These are phyloP conservation scores for Paspalum vaginatum DNA, from an alignment of 176 grass and related monocot genomes.

Conservation along the genomic window DNA sequence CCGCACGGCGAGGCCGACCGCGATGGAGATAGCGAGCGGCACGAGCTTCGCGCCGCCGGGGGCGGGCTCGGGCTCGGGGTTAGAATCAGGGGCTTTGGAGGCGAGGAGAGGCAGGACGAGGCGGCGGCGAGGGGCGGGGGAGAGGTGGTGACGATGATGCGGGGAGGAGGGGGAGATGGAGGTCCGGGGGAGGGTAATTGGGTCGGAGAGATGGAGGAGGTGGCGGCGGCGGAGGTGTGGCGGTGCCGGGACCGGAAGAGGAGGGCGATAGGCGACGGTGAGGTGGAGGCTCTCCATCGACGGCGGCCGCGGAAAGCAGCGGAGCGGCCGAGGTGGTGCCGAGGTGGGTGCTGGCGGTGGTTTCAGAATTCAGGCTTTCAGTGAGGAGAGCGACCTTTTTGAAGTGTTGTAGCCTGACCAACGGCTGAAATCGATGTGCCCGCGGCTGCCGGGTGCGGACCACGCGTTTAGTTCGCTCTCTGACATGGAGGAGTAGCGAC, in stretches of 20 bases:
- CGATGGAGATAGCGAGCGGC: constrained; percentile 65
- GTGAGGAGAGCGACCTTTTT: constrained; percentile 28
- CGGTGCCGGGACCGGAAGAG: not conserved
- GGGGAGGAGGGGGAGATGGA: constrained; percentile 21
- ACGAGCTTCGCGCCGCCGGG: constrained; percentile 56
- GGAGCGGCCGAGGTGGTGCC: not conserved
- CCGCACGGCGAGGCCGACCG: constrained; percentile 68
- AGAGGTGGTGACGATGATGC: constrained; percentile 22
- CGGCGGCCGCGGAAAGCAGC: constrained; percentile 34
- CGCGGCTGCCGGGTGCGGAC: too few relatives aligned
- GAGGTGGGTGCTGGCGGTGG: not conserved
- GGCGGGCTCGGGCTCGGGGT: not conserved
- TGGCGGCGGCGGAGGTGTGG: constrained; percentile 12
- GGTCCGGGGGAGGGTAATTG: not conserved
- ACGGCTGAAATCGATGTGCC: not conserved
- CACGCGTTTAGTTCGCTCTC: too few relatives aligned
- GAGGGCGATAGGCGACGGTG: constrained; percentile 40
- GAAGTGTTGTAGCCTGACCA: constrained; percentile 25
- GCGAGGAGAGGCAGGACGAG: constrained; percentile 26
- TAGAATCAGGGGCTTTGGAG: constrained; percentile 15
- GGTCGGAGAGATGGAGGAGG: not conserved
- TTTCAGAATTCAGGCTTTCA: constrained; percentile 3
- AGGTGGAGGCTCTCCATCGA: constrained; percentile 55
- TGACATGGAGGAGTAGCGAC: too few relatives aligned
- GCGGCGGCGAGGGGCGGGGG: constrained; percentile 21